Percentiles rank a stretch among this genome's conserved stretches.
These are phyloP conservation scores for Coniella vitis DNA, from an alignment of 2,329 filamentous ascomycete genomes.

Conservation along the genomic window DNA sequence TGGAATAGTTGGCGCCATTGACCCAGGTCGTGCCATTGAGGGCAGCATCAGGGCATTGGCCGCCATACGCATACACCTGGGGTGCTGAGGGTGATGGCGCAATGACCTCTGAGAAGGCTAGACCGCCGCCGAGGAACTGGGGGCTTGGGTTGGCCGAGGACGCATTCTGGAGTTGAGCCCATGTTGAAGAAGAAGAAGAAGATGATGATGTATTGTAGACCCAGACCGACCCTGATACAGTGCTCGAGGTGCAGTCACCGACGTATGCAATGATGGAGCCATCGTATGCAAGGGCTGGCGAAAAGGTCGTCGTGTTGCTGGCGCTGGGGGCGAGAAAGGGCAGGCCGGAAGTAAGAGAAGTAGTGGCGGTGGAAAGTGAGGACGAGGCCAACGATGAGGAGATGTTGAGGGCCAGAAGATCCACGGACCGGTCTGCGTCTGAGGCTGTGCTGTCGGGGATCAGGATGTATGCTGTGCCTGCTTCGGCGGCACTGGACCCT, in stretches of 20 bases:
- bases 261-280: slow-evolving; percentile 68
- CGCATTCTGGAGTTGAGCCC: slow-evolving; percentile 30
- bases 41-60: slow-evolving; percentile 66
- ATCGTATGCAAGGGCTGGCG: slow-evolving; percentile 57
- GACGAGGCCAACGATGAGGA: slow-evolving; percentile 48
- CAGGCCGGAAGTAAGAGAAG: slow-evolving; percentile 46
- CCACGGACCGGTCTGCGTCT: slow-evolving; percentile 30
- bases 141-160: slow-evolving; percentile 29
- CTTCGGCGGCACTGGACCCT: slow-evolving; percentile 27
- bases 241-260: slow-evolving; percentile 59
- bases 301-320: slow-evolving; percentile 50
- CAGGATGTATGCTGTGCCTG: slow-evolving; percentile 14
- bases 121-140: slow-evolving; percentile 46
- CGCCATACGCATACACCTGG: slow-evolving; percentile 71
- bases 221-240: slow-evolving; percentile 54
- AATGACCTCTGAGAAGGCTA: slow-evolving; percentile 61
- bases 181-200: slow-evolving; percentile 33
- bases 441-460: slow-evolving; percentile 49
- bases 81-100: slow-evolving; percentile 46
- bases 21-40: slow-evolving; percentile 51
- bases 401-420: slow-evolving; percentile 61
- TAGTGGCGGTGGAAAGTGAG: slow-evolving; percentile 30
- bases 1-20: slow-evolving; percentile 68
- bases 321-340: slow-evolving; percentile 51
- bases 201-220: slow-evolving; percentile 45